Evolutionary conservation across 192 early-diverging fungal species (phyloP).

Genomic region (Glomus cerebriforme): DNA sequence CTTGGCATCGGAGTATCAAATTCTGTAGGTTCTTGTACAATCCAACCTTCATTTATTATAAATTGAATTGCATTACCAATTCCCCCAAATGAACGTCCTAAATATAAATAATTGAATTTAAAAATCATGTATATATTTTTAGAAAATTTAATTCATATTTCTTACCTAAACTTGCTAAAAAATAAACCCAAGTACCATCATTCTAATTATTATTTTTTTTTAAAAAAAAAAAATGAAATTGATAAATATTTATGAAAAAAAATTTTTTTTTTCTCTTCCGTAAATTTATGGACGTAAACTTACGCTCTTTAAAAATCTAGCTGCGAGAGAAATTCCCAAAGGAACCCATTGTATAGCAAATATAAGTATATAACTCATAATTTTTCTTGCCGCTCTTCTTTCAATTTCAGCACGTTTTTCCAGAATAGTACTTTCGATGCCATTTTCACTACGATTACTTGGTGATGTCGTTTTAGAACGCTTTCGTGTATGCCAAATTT

Average conservation of each 20-base stretch:
- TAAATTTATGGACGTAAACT: background rate
- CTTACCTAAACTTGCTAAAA: background rate
- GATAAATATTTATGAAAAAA: too few relatives aligned
- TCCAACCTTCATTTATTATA: background rate
- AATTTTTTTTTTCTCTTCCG: too few relatives aligned
- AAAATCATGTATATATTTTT: background rate
- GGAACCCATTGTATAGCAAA: background rate
- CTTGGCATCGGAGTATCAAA: background rate
- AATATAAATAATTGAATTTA: background rate
- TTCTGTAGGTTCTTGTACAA: background rate
- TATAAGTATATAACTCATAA: too few relatives aligned
- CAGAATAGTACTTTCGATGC: background rate
- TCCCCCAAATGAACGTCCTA: background rate
- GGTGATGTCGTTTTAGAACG: background rate
- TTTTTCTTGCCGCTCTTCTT: too few relatives aligned
- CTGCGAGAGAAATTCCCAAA: background rate
- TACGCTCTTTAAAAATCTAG: too few relatives aligned
- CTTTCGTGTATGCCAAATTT: background rate
- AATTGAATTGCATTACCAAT: slow-evolving; percentile 1
- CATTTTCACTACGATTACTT: background rate
- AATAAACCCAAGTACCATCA: background rate
- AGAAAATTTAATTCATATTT: background rate
- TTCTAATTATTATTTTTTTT: background rate
- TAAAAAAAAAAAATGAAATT: background rate
- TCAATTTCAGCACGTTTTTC: background rate